Evolutionary conservation across 2,329 filamentous ascomycete genomes (phyloP), one percentile per base, ranked within the genome.

Genomic region (Aspergillus clavatus): DNA sequence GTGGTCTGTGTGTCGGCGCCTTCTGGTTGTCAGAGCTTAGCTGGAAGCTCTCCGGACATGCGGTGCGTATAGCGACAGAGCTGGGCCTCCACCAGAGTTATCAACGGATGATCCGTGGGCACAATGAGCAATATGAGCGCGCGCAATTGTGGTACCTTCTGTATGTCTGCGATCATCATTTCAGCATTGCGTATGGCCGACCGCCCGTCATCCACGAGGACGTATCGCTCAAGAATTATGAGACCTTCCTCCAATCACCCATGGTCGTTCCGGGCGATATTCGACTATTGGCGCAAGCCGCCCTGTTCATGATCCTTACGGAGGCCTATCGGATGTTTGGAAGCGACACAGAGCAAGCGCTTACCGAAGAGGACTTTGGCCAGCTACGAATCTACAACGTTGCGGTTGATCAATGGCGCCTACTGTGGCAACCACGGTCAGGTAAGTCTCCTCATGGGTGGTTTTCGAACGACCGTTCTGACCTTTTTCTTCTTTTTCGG

Each of bases 111-210:
- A 66, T 75, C 1, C 69, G 71, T 22, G 74, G 75, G 0, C 68
- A 72, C 26, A 63, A 52, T 6, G 71, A 77, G 50, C 70, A 78
- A 43, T 73, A 76, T 45, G 78, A 82, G 46, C 73, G 75, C 27
- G 72, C 80, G 3, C 71, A 81, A 16, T 62, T 83, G 10, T 83
- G 80, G 80, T 83, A 82, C 58, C 59, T 82, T 26, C 63, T 82
- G 0, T 84, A 83, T 54, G 79, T 83, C 1, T 83, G 80, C 55
- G 81, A 84, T 54, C 81, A 83, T 49, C 81, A 84, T 58, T 78
- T 83, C 22, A 80, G 78, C 14, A 82, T 81, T 18, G 66, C 81
- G 0, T 82, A 83, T 43, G 78, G 79, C 2, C 70, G 81, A 2
- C 77, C 78, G 1, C 75, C 78, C 0, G 75, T 81, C 7, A 76